These are phyloP conservation scores for Tephrocybe rancida DNA, from an alignment of 768 basidiomycete species.

Conservation along the genomic window DNA sequence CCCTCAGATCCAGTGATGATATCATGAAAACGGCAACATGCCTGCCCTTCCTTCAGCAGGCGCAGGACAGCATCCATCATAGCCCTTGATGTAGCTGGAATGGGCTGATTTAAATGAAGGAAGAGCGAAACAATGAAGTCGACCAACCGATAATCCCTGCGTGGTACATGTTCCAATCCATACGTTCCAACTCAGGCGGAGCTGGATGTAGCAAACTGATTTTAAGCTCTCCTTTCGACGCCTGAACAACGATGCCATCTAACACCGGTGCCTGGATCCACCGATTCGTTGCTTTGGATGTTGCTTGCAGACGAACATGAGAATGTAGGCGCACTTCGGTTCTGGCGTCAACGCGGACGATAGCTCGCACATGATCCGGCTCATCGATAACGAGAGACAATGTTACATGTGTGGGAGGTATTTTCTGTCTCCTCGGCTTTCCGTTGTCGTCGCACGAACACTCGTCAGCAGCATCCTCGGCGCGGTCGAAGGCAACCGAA, in stretches of 20 bases:
- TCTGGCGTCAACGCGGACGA: constrained; percentile 56
- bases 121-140: neutral
- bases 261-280: constrained; percentile 48
- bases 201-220: constrained; percentile 57
- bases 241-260: constrained; percentile 62
- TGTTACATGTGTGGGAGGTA: constrained; percentile 43
- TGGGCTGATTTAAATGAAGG: neutral
- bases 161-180: constrained; percentile 68
- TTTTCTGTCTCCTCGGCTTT: constrained; percentile 45
- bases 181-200: constrained; percentile 58
- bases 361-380: constrained; percentile 44
- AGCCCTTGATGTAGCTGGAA: constrained; percentile 58
- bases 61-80: constrained; percentile 65
- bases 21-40: constrained; percentile 52
- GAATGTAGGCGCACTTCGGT: constrained; percentile 59
- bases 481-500: constrained; percentile 61
- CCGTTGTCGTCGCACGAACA: constrained; percentile 71
- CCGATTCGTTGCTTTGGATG: constrained; percentile 54
- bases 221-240: constrained; percentile 53
- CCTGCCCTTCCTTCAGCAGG: constrained; percentile 42
- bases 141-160: constrained; percentile 59
- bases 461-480: constrained; percentile 66
- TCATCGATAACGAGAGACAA: constrained; percentile 38
- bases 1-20: constrained; percentile 41
- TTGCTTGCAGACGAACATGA: constrained; percentile 63